Conservation (phyloP, 768 basidiomycete genomes). For the Lactarius trivialis region DNA sequence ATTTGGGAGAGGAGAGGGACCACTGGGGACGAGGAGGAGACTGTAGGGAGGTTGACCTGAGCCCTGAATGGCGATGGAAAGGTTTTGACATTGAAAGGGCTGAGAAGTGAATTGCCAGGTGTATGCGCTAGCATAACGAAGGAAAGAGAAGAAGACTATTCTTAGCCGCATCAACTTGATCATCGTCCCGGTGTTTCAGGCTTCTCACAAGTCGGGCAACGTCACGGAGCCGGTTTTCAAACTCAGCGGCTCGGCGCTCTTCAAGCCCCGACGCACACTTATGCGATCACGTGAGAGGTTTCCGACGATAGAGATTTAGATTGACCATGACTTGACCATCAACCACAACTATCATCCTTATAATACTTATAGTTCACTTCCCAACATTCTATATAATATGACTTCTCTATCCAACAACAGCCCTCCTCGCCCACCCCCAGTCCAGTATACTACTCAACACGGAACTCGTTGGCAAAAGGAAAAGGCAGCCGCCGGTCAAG, state of each 20-base stretch:
- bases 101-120: constrained; percentile 39
- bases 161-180: constrained; percentile 37
- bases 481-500: constrained; percentile 69
- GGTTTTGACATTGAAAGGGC: constrained; percentile 61
- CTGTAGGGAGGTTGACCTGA: constrained; percentile 62
- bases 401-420: constrained; percentile 38
- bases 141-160: constrained; percentile 20
- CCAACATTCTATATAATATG: constrained; percentile 18
- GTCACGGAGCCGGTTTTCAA: too few relatives aligned
- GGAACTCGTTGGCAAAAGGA: constrained; percentile 87
- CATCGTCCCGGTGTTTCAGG: constrained; percentile 40
- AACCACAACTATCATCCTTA: not conserved
- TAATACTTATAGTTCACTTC: constrained; percentile 7
- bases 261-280: too few relatives aligned
- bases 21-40: constrained; percentile 61
- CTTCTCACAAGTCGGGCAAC: too few relatives aligned
- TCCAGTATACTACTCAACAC: constrained; percentile 59
- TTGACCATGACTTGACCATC: not conserved
- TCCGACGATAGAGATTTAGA: not conserved
- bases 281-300: constrained; percentile 4
- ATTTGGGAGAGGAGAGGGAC: constrained; percentile 52
- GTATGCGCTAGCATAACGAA: constrained; percentile 34
- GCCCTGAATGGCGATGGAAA: constrained; percentile 54
- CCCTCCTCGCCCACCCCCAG: constrained; percentile 66
- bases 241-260: not conserved